These are phyloP conservation scores for Xerocomellus amylosporus DNA, from an alignment of 768 basidiomycete species.

Conservation along the genomic window DNA sequence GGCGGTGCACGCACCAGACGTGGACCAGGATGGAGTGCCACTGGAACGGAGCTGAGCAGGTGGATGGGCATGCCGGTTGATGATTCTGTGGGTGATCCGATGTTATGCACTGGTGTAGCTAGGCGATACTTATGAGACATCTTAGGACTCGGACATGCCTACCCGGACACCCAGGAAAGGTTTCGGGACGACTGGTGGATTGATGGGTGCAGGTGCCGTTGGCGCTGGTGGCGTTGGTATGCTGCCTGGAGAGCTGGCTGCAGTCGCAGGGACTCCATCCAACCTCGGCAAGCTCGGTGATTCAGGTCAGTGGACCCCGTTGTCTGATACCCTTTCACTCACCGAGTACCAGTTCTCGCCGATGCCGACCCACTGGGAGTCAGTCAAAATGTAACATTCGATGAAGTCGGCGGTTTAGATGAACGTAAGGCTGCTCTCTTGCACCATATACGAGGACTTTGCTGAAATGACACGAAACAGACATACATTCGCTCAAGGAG, in stretches of 20 bases:
- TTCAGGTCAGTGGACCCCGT: conserved; percentile 45
- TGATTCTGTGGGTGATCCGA: conserved; percentile 54
- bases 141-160: conserved; percentile 68
- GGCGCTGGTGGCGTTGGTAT: conserved; percentile 54
- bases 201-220: conserved; percentile 45
- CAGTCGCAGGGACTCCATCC: conserved; percentile 72
- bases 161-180: conserved; percentile 69
- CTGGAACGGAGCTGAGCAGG: conserved; percentile 69
- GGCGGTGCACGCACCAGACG: conserved; percentile 41
- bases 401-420: conserved; percentile 94
- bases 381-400: conserved; percentile 90
- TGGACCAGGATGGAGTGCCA: conserved; percentile 74
- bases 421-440: conserved; percentile 58
- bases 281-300: conserved; percentile 85
- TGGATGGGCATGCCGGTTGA: conserved; percentile 75
- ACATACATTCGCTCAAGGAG: conserved; percentile 95
- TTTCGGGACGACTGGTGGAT: conserved; percentile 53
- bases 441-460: not conserved
- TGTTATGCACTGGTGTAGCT: not conserved
- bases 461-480: conserved; percentile 37
- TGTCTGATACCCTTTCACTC: conserved; percentile 15
- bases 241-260: conserved; percentile 56
- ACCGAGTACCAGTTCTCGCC: conserved; percentile 59
- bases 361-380: conserved; percentile 96
- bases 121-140: not conserved